Evolutionary conservation across 2,329 filamentous ascomycete genomes (phyloP), one percentile per base, ranked within the genome.

Genomic region (Alternaria ethzedia): DNA sequence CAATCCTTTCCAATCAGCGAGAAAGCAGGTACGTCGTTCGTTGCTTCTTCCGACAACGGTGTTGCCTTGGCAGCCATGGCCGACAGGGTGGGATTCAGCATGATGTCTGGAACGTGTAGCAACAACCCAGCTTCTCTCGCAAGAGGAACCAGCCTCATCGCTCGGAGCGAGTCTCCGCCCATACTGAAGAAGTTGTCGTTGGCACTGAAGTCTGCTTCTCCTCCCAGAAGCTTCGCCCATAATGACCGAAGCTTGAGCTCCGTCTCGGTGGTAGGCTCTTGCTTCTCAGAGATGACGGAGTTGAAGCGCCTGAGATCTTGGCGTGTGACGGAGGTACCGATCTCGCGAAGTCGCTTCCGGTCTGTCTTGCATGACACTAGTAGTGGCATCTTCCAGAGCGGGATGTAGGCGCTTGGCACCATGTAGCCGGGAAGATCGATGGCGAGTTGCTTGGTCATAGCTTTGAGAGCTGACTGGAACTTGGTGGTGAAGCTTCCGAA

Each of bases 61-160:
- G 66, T 79, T 59, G 66, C 74, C 73, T 66, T 77, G 44, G 41
- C 72, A 59, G 84, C 83, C 84, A 87, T 86, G 0, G 75, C 80
- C 2, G 82, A 72, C 5, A 85, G 73, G 8, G 75, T 80, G 23
- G 83, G 81, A 54, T 83, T 75, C 17, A 75, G 78, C 78, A 90
- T 89, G 59, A 89, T 85, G 25, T 86, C 82, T 3, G 85, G 84
- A 2, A 89, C 87, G 1, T 82, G 86, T 23, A 89, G 69, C 8
- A 80, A 78, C 54, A 86, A 73, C 0, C 83, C 83, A 23, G 83
- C 82, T 3, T 81, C 78, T 21, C 86, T 80, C 3, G 86, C 83
- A 57, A 85, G 84, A 11, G 85, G 82, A 1, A 89, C 87, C 1
- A 90, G 78, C 71, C 86, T 87, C 81, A 86, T 85, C 0, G 84